Evolutionary conservation across 1,284 basidiomycete species (phyloP), one percentile per base, ranked within the genome.

Genomic region (Amylostereum areolatum): DNA sequence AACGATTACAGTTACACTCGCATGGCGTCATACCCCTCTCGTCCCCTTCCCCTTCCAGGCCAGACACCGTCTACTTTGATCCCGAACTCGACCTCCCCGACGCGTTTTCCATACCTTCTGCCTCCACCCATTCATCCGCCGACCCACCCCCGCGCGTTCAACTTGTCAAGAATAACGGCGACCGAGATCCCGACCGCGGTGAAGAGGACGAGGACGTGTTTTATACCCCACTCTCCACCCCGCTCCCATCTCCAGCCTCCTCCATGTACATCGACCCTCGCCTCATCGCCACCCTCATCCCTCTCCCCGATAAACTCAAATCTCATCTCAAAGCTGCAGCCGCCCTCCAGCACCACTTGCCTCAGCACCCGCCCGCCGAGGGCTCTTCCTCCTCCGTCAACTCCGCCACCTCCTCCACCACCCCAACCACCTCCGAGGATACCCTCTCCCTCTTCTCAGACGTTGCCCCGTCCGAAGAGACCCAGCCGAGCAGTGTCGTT

Each of bases 171-270:
- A 49, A 50, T 48, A 45, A 44, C 44, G 45, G 28, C 32, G 51
- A 56, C 47, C 47, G 39, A 12, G 56, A 55, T 35, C 58, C 63
- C 53, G 63, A 64, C 45, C 62, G 62, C 36, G 64, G 64, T 51
- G 66, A 65, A 50, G 66, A 67, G 52, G 70, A 69, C 29, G 67
- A 71, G 47, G 76, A 78, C 52, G 60, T 73, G 12, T 82, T 77
- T 60, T 80, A 75, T 56, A 81, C 68, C 31, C 68, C 68, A 10
- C 57, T 60, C 42, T 62, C 66, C 12, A 65, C 78, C 3, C 68
- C 77, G 24, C 68, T 68, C 51, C 66, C 73, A 5, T 74, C 75
- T 11, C 75, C 78, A 12, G 66, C 71, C 33, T 65, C 69, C 4
- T 77, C 71, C 34, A 69, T 74, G 65, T 46, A 71, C 66, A 46